phyloP scores from a whole-genome alignment of 768 basidiomycete genomes.

The Astraeus odoratus region DNA sequence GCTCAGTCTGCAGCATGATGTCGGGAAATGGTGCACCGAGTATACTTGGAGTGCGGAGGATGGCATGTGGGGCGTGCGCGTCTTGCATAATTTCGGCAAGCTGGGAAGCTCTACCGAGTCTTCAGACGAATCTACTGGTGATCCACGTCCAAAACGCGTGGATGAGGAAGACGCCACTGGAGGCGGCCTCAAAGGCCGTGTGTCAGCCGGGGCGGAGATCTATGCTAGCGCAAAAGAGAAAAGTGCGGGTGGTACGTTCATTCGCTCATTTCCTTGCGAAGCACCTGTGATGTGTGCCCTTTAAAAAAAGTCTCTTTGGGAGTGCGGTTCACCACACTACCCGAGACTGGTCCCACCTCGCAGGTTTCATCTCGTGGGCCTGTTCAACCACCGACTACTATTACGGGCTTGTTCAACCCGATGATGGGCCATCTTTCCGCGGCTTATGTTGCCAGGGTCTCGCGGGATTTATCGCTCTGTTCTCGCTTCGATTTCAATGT shows the following conservation, averaged over 20 bases:
- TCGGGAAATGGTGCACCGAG: constrained; percentile 88
- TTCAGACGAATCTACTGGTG: constrained; percentile 27
- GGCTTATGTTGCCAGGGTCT: constrained; percentile 86
- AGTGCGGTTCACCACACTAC: constrained; percentile 88
- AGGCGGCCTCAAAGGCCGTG: constrained; percentile 82
- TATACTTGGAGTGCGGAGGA: constrained; percentile 94
- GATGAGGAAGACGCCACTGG: constrained; percentile 94
- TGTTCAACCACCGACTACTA: constrained; percentile 85
- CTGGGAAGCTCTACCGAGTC: constrained; percentile 35
- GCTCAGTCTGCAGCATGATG: constrained; percentile 85
- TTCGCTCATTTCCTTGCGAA: neutral
- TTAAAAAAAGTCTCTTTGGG: constrained; percentile 91
- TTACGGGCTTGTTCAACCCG: constrained; percentile 92
- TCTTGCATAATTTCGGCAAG: constrained; percentile 89
- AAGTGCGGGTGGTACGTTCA: constrained; percentile 76
- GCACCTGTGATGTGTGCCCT: constrained; percentile 4
- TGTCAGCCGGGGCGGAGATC: constrained; percentile 88
- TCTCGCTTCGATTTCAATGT: constrained; percentile 95
- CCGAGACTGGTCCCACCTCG: constrained; percentile 66
- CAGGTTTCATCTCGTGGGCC: constrained; percentile 20
- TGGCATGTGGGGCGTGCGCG: constrained; percentile 83
- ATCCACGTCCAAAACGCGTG: constrained; percentile 59
- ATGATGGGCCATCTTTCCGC: constrained; percentile 92
- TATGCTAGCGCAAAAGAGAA: constrained; percentile 91
- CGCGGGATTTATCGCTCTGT: constrained; percentile 77